Conservation (phyloP, 495 filamentous ascomycete species). For the Podospora australis region DNA sequence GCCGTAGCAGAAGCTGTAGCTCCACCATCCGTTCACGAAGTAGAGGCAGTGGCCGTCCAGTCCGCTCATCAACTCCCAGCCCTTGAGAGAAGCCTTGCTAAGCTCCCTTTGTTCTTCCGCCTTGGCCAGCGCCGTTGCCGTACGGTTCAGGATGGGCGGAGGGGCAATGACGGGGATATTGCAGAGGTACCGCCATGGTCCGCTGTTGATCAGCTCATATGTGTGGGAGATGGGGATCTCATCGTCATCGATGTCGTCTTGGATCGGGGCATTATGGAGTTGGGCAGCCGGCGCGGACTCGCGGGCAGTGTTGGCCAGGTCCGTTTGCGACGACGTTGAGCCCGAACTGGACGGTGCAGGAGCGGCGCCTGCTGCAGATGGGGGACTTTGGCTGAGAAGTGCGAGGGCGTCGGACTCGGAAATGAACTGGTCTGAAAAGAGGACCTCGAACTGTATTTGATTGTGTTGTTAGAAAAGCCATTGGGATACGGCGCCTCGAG, state of each 20-base stretch:
- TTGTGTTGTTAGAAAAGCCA: background rate
- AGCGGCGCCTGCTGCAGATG: slow-evolving; percentile 17
- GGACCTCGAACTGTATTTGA: slow-evolving; percentile 67
- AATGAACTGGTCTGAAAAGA: slow-evolving; percentile 69
- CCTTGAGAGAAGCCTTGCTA: slow-evolving; percentile 71
- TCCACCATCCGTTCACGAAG: slow-evolving; percentile 93
- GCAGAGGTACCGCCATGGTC: slow-evolving; percentile 72
- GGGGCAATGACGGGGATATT: slow-evolving; percentile 66
- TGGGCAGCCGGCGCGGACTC: slow-evolving; percentile 23
- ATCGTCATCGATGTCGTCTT: slow-evolving; percentile 3
- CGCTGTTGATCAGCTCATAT: slow-evolving; percentile 68
- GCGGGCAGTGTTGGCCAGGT: slow-evolving; percentile 29
- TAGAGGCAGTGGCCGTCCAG: slow-evolving; percentile 87
- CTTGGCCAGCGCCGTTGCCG: slow-evolving; percentile 54
- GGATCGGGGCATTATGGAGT: background rate
- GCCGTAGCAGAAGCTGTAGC: slow-evolving; percentile 92
- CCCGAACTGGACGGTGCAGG: slow-evolving; percentile 25
- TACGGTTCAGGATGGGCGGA: slow-evolving; percentile 48
- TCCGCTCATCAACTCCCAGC: slow-evolving; percentile 82
- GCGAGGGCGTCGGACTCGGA: slow-evolving; percentile 62
- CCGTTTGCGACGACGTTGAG: slow-evolving; percentile 29
- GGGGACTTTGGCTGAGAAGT: slow-evolving; percentile 38
- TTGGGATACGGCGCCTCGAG: too few relatives aligned
- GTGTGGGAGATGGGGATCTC: slow-evolving; percentile 34
- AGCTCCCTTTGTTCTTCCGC: slow-evolving; percentile 81